A percentile compares a stretch with the other conserved stretches of the same genome.
These are phyloP conservation scores for Tephrocybe sp. DNA, from an alignment of 768 basidiomycete genomes.

Conservation along the genomic window DNA sequence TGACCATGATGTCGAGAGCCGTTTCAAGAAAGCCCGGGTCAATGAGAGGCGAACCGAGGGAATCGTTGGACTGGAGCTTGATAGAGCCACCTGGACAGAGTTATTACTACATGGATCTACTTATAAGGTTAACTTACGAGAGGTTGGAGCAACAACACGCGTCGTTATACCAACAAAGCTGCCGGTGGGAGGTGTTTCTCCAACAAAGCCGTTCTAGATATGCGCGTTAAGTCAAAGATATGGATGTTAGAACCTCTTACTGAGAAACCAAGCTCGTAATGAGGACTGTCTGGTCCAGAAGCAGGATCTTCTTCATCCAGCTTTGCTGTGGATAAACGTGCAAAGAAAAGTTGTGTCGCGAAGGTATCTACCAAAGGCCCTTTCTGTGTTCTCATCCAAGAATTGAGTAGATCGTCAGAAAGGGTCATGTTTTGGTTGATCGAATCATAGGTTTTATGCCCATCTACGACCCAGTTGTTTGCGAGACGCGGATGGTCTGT, in stretches of 20 bases:
- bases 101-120: not conserved
- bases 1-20: constrained; percentile 11
- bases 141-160: constrained; percentile 17
- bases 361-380: constrained; percentile 24
- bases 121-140: constrained; percentile 7
- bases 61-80: constrained; percentile 9
- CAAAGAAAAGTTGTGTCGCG: constrained; percentile 16
- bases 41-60: constrained; percentile 13
- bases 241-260: not conserved
- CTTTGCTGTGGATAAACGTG: constrained; percentile 11
- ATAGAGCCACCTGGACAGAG: constrained; percentile 9
- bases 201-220: constrained; percentile 15
- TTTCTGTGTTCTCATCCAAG: constrained; percentile 21
- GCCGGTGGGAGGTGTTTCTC: constrained; percentile 10
- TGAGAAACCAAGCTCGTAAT: constrained; percentile 21
- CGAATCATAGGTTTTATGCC: constrained; percentile 14
- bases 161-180: constrained; percentile 14
- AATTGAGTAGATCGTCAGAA: constrained; percentile 5
- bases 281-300: constrained; percentile 20
- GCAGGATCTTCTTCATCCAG: constrained; percentile 20
- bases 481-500: constrained; percentile 22
- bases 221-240: not conserved
- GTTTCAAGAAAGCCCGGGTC: constrained; percentile 16
- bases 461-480: constrained; percentile 20
- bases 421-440: constrained; percentile 19